Conservation (phyloP, 2,329 filamentous ascomycete genomes). For the Tolypocladium ophioglossoides region DNA sequence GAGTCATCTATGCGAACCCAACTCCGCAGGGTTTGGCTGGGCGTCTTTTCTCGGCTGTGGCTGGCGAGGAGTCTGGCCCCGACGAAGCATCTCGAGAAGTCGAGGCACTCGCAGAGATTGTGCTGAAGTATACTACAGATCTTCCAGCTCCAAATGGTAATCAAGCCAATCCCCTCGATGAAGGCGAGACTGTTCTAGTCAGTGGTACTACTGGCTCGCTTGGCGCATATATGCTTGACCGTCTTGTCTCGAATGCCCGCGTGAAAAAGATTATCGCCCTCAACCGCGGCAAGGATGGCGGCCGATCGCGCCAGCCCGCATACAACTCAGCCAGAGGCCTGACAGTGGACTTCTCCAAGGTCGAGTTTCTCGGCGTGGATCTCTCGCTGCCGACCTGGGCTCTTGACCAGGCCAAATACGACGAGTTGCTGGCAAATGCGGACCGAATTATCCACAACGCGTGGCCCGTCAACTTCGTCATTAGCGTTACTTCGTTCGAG, state of each 20-base stretch:
- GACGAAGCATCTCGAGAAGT: not conserved
- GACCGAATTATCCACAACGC: constrained; percentile 44
- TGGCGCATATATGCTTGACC: constrained; percentile 59
- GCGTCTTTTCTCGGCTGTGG: constrained; percentile 1
- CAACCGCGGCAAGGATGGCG: constrained; percentile 22
- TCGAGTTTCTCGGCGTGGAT: constrained; percentile 38
- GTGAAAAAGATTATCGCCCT: constrained; percentile 15
- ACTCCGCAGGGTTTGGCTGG: constrained; percentile 11
- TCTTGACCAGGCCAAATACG: constrained; percentile 24
- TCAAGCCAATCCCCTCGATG: constrained; percentile 13
- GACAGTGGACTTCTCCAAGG: constrained; percentile 21
- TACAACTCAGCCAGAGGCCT: constrained; percentile 24
- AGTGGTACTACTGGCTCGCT: constrained; percentile 86
- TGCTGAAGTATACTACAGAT: constrained; percentile 18
- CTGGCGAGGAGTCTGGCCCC: not conserved
- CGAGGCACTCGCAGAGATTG: constrained; percentile 3
- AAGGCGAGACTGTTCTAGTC: constrained; percentile 55
- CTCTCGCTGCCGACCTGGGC: constrained; percentile 36
- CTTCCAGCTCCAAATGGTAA: constrained; percentile 8
- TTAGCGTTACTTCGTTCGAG: constrained; percentile 36
- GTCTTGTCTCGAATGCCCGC: constrained; percentile 14
- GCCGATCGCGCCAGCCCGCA: constrained; percentile 24
- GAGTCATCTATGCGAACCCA: constrained; percentile 17
- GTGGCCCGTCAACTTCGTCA: constrained; percentile 39
- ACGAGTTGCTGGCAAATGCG: constrained; percentile 24